Evolutionary conservation across 106 monocot genomes (phyloP).

Genomic region (Agapanthus africanus): DNA sequence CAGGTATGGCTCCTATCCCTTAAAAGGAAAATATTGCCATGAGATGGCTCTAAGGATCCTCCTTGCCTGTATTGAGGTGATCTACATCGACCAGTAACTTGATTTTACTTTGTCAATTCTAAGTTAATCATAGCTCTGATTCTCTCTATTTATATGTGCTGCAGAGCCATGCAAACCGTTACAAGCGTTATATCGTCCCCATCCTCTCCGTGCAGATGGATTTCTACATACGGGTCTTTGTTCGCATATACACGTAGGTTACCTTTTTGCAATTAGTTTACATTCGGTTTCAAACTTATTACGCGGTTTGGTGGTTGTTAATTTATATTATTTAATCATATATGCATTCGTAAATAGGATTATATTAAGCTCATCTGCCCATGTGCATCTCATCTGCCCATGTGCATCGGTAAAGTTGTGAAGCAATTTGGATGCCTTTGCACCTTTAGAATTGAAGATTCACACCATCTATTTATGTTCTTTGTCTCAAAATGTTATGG

Average conservation of each 20-base stretch:
- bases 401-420: neutral
- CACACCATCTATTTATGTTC: neutral
- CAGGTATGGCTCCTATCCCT: constrained; percentile 89
- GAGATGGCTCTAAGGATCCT: constrained; percentile 96
- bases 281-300: neutral
- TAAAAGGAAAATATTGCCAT: constrained; percentile 95
- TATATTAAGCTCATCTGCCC: neutral
- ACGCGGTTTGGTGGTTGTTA: neutral
- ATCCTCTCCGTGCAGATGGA: constrained; percentile 94
- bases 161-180: constrained; percentile 97
- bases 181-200: constrained; percentile 91
- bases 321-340: neutral
- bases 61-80: constrained; percentile 93
- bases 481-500: no score
- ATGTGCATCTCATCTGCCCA: neutral
- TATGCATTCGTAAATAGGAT: neutral
- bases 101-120: neutral
- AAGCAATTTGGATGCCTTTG: neutral
- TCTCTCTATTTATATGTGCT: constrained; percentile 6
- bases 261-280: neutral
- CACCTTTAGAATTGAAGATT: neutral
- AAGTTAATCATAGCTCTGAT: neutral
- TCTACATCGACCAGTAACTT: neutral
- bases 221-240: constrained; percentile 97
- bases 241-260: constrained; percentile 80